phyloP scores from a whole-genome alignment of 2,329 filamentous ascomycete species.

The Paradendryphiella salina region DNA sequence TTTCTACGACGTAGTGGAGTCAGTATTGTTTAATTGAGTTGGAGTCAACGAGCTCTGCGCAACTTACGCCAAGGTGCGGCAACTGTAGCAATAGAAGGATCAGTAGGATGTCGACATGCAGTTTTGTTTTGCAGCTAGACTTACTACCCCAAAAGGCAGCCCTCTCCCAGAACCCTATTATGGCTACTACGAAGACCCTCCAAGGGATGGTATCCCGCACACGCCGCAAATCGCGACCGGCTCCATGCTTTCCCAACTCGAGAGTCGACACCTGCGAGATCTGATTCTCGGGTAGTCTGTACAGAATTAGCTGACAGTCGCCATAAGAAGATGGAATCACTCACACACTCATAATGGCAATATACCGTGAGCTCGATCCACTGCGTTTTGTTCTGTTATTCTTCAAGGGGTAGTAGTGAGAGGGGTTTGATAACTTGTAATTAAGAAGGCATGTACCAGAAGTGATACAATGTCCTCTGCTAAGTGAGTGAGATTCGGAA shows the following conservation, averaged over 20 bases:
- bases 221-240: conserved; percentile 19
- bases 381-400: not conserved
- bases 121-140: not conserved
- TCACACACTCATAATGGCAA: conserved; percentile 3
- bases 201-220: conserved; percentile 30
- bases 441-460: not conserved
- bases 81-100: conserved; percentile 7
- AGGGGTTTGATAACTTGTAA: too few species aligned
- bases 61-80: conserved; percentile 42
- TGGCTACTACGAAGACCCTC: conserved; percentile 31
- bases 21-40: not conserved
- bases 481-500: not conserved
- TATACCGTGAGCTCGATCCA: not conserved
- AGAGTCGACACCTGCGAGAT: conserved; percentile 12
- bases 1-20: conserved; percentile 38
- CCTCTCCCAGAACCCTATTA: conserved; percentile 34
- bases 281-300: conserved; percentile 3
- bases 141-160: conserved; percentile 35
- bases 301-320: not conserved
- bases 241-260: not conserved
- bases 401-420: too few species aligned
- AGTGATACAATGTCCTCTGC: not conserved
- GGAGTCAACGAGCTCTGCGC: not conserved
- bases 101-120: conserved; percentile 8
- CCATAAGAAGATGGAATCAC: not conserved